These are phyloP conservation scores for Arctium lappa DNA, from an alignment of 129 eudicot species.

Conservation along the genomic window DNA sequence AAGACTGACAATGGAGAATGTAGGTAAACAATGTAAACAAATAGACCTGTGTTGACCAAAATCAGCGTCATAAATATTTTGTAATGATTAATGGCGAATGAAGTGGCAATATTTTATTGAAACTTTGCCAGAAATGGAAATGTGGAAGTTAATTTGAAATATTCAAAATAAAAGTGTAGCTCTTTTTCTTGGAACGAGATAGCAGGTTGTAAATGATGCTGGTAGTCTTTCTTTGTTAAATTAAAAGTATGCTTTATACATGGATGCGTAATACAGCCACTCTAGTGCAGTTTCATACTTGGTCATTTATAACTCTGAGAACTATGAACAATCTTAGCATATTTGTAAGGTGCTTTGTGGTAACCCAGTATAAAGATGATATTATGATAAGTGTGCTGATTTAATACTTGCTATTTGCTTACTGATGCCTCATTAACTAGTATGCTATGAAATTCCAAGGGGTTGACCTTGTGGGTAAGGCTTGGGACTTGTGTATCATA, in stretches of 20 bases:
- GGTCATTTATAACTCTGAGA: constrained; percentile 4
- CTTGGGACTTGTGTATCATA: neutral
- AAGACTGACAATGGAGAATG: neutral
- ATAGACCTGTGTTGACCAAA: neutral
- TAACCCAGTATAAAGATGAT: neutral
- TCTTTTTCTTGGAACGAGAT: neutral
- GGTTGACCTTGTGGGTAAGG: neutral
- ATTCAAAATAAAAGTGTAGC: neutral
- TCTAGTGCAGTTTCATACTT: neutral
- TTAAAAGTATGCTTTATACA: neutral
- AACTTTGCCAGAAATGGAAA: neutral
- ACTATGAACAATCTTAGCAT: constrained; percentile 10
- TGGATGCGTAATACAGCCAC: neutral
- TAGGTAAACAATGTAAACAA: constrained; percentile 4
- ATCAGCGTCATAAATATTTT: neutral
- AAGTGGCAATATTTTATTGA: neutral
- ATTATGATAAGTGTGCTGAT: constrained; percentile 5
- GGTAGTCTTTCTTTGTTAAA: neutral
- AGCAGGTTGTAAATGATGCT: neutral
- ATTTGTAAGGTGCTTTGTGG: constrained; percentile 7
- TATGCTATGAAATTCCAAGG: neutral
- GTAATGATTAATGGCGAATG: neutral
- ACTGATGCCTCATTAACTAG: neutral
- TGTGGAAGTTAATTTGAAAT: neutral
- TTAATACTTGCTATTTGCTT: neutral